Evolutionary conservation across 441 rosid species (phyloP), one percentile per base, ranked within the genome.

Genomic region (Manihot esculenta): DNA sequence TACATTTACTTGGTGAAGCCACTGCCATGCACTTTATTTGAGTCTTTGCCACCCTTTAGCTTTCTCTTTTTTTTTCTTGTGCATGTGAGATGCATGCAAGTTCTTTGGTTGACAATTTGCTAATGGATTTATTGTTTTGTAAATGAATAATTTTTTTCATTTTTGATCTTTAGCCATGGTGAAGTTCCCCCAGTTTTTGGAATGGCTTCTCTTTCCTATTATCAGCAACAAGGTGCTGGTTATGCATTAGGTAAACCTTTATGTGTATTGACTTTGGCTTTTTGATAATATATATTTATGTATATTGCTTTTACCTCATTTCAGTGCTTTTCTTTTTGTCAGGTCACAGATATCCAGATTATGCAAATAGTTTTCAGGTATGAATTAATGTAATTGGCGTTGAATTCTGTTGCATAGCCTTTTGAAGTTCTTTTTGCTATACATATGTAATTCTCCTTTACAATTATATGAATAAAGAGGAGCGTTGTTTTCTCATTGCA

Each of bases 331-430:
- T 41, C 53, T 62, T 14, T 55, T 69, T 64, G 26, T 64, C 80
- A 78, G 77, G 63, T 55, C 70, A 74, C 55, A 55, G 69, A 45
- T 53, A 66, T 56, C 18, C 62, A 26, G 68, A 70, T 33, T 70
- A 60, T 59, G 47, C 68, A 47, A 66, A 60, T 66, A 56, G 41
- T 61, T 51, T 58, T 58, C 75, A 73, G 81, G 81, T 73, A 73
- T n/a, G 51, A 38, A 49, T 44, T 44, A 10, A 44, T 44, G 3
- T 44, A 13, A 44, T 8, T 44, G 48, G 7, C 15, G 48, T 44
- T 44, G 15, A 10, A 44, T 11, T 35, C 41, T 35, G 41, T 35
- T 35, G 41, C 48, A 53, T n/a, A 10, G 26, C 21, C 21, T 53
- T 35, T 21, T 20, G 24, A n/a, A 51, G 26, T 53, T 53, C 26